Base-by-base conservation (phyloP, 768 basidiomycete species). In the Hebeloma cylindrosporum region DNA sequence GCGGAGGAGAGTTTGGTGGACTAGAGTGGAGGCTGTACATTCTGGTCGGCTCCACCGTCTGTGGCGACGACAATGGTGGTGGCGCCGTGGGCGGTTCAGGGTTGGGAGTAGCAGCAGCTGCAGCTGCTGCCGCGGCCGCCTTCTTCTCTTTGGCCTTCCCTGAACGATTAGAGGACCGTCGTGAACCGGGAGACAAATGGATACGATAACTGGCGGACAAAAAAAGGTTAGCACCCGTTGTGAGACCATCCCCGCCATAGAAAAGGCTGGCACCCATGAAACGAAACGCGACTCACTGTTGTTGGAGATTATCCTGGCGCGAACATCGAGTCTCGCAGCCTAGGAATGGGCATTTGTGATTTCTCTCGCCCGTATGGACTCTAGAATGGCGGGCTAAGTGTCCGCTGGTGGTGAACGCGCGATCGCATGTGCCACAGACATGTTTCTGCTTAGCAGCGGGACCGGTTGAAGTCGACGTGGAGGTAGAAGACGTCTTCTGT, bases 321-420 rank as follows among this genome's bases (percentile, higher is more conserved):
- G 88, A 91, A 54, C 93, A 94, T 13, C 88, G 77, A 1, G 91
- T 93, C 56, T 93, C 88, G 63, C 92, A 95, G 17, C 91, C 92
- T n/a, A 93, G 92, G 69, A 91, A 94, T 25, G 93, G 92, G 59
- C 92, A 95, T 48, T 83, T 88, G 70, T 93, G 89, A 66, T 93
- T 93, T 50, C 89, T 77, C 58, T 93, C 92, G 29, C 92, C 92
- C 11, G 92, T 94, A 68, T 94, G 92, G 9, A 93, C 85, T 43
- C 90, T 74, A n/a, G 85, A 76, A 60, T 94, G 92, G 35, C 92
- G 79, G 1, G 91, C 87, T 14, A 94, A 77, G 63, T 94, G 92
- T 13, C 92, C 93, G 48, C 84, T 85, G 18, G 92, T 94, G 42
- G 89, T 90, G 66, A 94, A 94, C 1, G 79, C 77, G 32, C 88